Base-by-base conservation (phyloP, 441 rosid genomes). In the Kokia cookei region DNA sequence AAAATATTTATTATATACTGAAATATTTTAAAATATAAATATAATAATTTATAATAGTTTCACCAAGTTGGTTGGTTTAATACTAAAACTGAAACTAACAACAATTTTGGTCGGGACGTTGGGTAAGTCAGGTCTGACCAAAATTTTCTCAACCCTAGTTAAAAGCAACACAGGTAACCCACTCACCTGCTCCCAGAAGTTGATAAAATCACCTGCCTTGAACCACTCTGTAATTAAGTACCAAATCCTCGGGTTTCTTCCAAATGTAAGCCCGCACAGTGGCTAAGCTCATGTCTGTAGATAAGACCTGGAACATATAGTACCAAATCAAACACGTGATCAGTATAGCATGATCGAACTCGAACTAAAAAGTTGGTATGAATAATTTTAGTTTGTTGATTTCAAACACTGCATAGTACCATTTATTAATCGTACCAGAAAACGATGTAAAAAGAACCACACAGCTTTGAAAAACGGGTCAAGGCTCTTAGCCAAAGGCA, bases 251-350 rank as follows among this genome's bases (percentile, higher is more conserved):
- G 9, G 92, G 86, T 87, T 94, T 97, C 90, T 97, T 97, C 99
- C 99, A 97, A 61, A 97, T 59, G 73, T 97, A 97, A 65, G 97
- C 87, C 65, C 94, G 87, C 27, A 93, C 98, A 3, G 99, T 94
- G 58, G 99, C 99, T 80, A 97, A 84, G 87, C 99, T 97, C 99
- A 97, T 97, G 70, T 94, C 98, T 4, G 97, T 93, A 79, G 96
- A 85, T 76, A 97, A 85, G 63, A 93, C 97, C 99, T 97, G 88
- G 74, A 77, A 77, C 65, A 55, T 27, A 63, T 27, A 22, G 27
- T 62, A 64, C 50, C 24, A 62, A 58, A 60, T 61, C 59, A 47
- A 72, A 72, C 35, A 61, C 51, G 59, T 4, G 60, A 5, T 14
- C 60, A n/a, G 14, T 9, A 50, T 50, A 50, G 11, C 14, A 47